Conservation (phyloP, 2,329 filamentous ascomycete genomes). For the Penicillium vulpinum region DNA sequence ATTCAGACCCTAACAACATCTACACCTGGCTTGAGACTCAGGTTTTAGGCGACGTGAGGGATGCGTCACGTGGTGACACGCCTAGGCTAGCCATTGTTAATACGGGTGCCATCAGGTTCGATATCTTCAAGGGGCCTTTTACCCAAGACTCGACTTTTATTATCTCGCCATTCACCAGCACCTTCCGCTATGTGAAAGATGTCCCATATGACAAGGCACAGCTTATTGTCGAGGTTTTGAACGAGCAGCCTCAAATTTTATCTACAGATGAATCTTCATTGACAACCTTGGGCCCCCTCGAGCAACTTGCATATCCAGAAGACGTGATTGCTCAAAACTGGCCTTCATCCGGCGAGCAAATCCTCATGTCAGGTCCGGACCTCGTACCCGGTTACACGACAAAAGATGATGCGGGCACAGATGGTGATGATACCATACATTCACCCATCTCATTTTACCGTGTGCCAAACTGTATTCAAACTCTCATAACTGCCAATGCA, state of each 20-base stretch:
- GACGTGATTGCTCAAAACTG: slow-evolving; percentile 23
- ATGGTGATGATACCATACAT: slow-evolving; percentile 91
- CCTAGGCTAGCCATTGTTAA: slow-evolving; percentile 74
- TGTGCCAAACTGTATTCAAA: slow-evolving; percentile 81
- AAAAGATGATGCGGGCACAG: slow-evolving; percentile 73
- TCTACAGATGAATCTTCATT: slow-evolving; percentile 15
- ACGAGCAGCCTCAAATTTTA: slow-evolving; percentile 57
- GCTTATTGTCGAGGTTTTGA: slow-evolving; percentile 63
- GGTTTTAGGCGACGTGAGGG: slow-evolving; percentile 68
- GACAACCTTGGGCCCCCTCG: slow-evolving; percentile 46
- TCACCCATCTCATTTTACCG: slow-evolving; percentile 69
- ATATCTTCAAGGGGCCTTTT: slow-evolving; percentile 90
- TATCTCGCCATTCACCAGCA: slow-evolving; percentile 82
- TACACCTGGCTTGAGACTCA: slow-evolving; percentile 76
- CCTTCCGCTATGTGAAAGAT: slow-evolving; percentile 72
- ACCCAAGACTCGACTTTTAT: slow-evolving; percentile 84
- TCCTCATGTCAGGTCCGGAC: slow-evolving; percentile 38
- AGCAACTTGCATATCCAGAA: slow-evolving; percentile 39
- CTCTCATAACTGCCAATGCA: slow-evolving; percentile 52
- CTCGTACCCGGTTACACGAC: slow-evolving; percentile 82
- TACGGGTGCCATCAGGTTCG: slow-evolving; percentile 89
- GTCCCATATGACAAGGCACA: slow-evolving; percentile 76
- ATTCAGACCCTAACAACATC: slow-evolving; percentile 72
- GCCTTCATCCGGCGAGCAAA: slow-evolving; percentile 26
- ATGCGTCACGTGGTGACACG: slow-evolving; percentile 58